phyloP scores from a whole-genome alignment of 2,329 filamentous ascomycete species.

The Clarireedia sp. region DNA sequence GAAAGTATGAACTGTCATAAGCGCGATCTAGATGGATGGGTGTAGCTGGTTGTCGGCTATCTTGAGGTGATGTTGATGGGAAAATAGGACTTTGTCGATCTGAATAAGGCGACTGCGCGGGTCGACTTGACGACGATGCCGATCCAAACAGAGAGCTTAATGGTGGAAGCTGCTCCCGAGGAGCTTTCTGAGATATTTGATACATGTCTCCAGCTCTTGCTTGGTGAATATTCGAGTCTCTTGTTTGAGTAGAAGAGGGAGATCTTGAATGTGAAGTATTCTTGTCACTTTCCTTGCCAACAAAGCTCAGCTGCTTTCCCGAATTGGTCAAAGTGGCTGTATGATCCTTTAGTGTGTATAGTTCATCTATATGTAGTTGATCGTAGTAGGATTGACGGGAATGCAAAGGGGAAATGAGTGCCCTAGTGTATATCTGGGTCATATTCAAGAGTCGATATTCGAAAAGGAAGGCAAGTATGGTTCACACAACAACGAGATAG shows the following conservation, averaged over 20 bases:
- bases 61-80: slow-evolving; percentile 21
- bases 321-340: slow-evolving; percentile 6
- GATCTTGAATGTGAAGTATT: slow-evolving; percentile 16
- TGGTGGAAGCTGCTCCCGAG: slow-evolving; percentile 28
- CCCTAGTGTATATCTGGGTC: slow-evolving; percentile 26
- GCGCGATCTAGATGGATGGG: slow-evolving; percentile 21
- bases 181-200: slow-evolving; percentile 15
- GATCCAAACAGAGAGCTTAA: slow-evolving; percentile 29
- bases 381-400: slow-evolving; percentile 16
- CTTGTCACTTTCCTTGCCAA: slow-evolving; percentile 16
- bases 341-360: slow-evolving; percentile 17
- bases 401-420: slow-evolving; percentile 19
- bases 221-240: slow-evolving; percentile 8
- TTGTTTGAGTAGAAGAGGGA: slow-evolving; percentile 18
- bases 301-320: slow-evolving; percentile 9
- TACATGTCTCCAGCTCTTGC: slow-evolving; percentile 21
- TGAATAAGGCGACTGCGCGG: slow-evolving; percentile 25
- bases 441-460: slow-evolving; percentile 16
- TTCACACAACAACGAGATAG: slow-evolving; percentile 12
- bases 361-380: slow-evolving; percentile 6
- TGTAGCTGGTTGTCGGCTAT: slow-evolving; percentile 22
- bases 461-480: background rate
- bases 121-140: slow-evolving; percentile 15
- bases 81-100: slow-evolving; percentile 28
- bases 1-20: slow-evolving; percentile 24